Percentiles rank a stretch among this genome's conserved stretches.
phyloP scores from a whole-genome alignment of 2,329 filamentous ascomycete species.

The Dendryphion nanum region DNA sequence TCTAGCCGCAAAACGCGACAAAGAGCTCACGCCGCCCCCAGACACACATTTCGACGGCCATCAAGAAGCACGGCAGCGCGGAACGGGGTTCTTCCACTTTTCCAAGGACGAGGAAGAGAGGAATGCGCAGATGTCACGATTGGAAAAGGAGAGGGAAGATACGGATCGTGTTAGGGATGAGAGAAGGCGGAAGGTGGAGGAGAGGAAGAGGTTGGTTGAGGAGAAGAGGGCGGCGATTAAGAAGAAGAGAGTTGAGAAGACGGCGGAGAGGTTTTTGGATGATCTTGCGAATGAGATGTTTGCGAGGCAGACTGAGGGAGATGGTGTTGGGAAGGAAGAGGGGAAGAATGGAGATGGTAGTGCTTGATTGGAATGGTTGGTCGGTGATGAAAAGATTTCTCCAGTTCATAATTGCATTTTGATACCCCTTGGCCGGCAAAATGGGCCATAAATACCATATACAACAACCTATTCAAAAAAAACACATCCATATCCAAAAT shows the following conservation, averaged over 20 bases:
- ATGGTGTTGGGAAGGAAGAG: too few relatives aligned
- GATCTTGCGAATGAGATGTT: slow-evolving; percentile 40
- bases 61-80: slow-evolving; percentile 80
- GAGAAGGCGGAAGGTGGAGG: slow-evolving; percentile 55
- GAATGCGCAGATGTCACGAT: slow-evolving; percentile 71
- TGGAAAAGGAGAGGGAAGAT: slow-evolving; percentile 65
- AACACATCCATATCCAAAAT: too few relatives aligned
- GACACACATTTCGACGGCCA: slow-evolving; percentile 82
- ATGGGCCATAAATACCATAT: too few relatives aligned
- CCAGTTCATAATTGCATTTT: too few relatives aligned
- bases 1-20: slow-evolving; percentile 74
- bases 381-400: too few relatives aligned
- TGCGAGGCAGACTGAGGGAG: too few relatives aligned
- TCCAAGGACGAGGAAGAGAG: slow-evolving; percentile 68
- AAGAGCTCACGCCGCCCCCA: slow-evolving; percentile 75
- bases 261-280: slow-evolving; percentile 72
- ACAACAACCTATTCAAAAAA: too few relatives aligned
- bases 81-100: slow-evolving; percentile 90
- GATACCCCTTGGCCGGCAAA: too few relatives aligned
- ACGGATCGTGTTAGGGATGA: slow-evolving; percentile 64
- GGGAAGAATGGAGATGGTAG: too few relatives aligned
- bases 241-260: slow-evolving; percentile 55
- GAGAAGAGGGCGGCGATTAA: slow-evolving; percentile 63
- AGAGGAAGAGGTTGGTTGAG: slow-evolving; percentile 55
- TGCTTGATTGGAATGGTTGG: too few relatives aligned